Evolutionary conservation across 208 protist genomes (phyloP), one percentile per base, ranked within the genome.

Genomic region (Acanthamoeba polyphaga): DNA sequence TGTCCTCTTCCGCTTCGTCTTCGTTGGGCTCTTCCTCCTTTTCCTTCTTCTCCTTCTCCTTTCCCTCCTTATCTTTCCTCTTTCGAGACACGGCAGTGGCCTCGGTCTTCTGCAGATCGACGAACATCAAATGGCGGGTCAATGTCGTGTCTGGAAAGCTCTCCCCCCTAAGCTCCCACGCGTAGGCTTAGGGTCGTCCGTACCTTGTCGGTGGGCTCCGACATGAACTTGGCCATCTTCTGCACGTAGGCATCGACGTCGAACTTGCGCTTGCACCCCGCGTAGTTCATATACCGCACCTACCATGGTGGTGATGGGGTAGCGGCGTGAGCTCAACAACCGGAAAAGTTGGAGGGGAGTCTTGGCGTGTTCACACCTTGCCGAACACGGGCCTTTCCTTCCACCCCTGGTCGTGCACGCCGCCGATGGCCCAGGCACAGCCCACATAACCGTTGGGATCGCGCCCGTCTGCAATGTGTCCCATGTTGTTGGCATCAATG

Each of bases 181-280:
- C 34, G 34, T 34, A 34, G 34, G 34, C 34, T 34, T 34, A 34
- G 34, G 34, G 34, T 34, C 34, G 34, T 19, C 32, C 15, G 27
- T 58, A 62, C 49, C 78, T 34, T 87, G 46, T 15, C 38, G 8
- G 13, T 24, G 1, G 8, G 24, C 46, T 38, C 53, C 0, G 9
- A 22, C 55, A 19, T 27, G 43, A 32, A 24, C n/a, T 62, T 49
- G n/a, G 58, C 51, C 58, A 88, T 6, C 55, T 84, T 91, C 6
- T 12, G 60, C 38, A 94, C 93, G 62, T 95, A 97, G 80, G 15
- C 17, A 17, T 29, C 82, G 13, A 97, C 53, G 72, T 97, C 85
- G 85, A 97, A 97, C 95, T 97, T 97, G 43, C 96, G 88, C 93
- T 97, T 97, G 94, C 96, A 97, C 7, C 96, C 96, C 15, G 82